Evolutionary conservation across 441 rosid genomes (phyloP).

Genomic region (Mallotus repandus): DNA sequence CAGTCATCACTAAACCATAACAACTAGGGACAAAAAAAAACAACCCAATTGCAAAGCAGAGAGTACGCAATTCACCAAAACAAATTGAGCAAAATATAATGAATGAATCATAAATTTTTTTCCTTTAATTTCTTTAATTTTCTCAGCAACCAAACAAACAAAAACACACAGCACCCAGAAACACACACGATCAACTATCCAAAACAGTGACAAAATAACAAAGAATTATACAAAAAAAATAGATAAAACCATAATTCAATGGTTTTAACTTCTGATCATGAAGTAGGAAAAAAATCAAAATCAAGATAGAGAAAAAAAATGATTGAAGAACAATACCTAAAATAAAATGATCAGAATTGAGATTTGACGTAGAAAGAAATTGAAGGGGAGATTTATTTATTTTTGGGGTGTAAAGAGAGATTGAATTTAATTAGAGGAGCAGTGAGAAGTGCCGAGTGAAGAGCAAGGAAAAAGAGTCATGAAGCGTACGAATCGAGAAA

Average conservation of each 20-base stretch:
- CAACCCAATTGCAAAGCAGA: neutral
- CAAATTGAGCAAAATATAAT: neutral
- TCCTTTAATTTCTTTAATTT: neutral
- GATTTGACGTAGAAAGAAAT: no score
- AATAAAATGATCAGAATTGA: no score
- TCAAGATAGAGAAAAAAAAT: no score
- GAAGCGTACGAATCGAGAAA: slow-evolving; percentile 14
- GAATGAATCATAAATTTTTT: neutral
- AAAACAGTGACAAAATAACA: no score
- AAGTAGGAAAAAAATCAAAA: neutral
- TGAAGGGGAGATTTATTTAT: no score
- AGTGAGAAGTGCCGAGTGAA: neutral
- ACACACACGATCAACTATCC: no score
- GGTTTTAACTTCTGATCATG: neutral
- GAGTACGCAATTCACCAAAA: neutral
- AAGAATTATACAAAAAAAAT: neutral
- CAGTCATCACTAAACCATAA: no score
- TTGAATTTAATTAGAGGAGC: neutral
- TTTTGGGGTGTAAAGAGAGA: no score
- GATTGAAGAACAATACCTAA: no score
- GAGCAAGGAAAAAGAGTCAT: neutral
- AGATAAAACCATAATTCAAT: neutral
- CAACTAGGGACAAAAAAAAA: neutral
- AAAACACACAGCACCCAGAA: neutral
- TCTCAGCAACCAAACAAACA: neutral